Percentiles rank a stretch among this genome's conserved stretches.
Conservation (phyloP, 768 basidiomycete species). For the Coprinopsis cinerea region DNA sequence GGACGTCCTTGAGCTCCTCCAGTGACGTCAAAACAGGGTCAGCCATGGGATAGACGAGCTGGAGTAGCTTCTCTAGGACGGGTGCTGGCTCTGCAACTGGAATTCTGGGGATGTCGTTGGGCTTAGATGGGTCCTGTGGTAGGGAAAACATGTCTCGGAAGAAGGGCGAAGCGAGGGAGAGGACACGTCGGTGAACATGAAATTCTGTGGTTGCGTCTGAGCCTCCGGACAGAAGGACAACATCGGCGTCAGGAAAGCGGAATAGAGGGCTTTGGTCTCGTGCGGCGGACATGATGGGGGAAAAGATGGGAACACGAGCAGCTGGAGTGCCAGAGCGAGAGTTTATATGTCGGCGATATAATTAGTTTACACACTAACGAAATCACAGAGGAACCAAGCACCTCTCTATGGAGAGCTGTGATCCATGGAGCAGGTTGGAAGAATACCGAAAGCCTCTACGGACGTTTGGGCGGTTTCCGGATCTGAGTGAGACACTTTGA, state of each 20-base stretch:
- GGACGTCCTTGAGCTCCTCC: slow-evolving; percentile 45
- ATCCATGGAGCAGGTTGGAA: no score
- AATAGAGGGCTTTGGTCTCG: neutral
- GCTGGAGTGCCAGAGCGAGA: neutral
- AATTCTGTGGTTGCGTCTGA: slow-evolving; percentile 39
- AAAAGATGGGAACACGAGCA: neutral
- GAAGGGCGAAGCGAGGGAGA: slow-evolving; percentile 60
- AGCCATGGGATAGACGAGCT: slow-evolving; percentile 56
- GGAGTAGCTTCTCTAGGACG: slow-evolving; percentile 45
- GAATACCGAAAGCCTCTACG: no score
- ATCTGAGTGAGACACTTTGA: slow-evolving; percentile 1
- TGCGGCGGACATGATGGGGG: neutral
- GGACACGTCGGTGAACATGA: slow-evolving; percentile 55
- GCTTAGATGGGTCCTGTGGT: slow-evolving; percentile 37
- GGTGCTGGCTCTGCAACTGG: slow-evolving; percentile 47
- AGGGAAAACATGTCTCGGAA: slow-evolving; percentile 65
- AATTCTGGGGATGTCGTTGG: slow-evolving; percentile 35
- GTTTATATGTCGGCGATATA: no score
- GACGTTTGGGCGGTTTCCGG: neutral
- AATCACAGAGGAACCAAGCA: neutral
- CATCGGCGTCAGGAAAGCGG: slow-evolving; percentile 41
- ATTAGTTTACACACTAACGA: no score
- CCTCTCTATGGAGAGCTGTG: no score
- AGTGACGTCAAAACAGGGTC: slow-evolving; percentile 47
- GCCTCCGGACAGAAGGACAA: slow-evolving; percentile 42